A percentile compares a stretch with the other conserved stretches of the same genome.
Evolutionary conservation across 768 basidiomycete genomes (phyloP).

Genomic region (Phylloporus arenicola): DNA sequence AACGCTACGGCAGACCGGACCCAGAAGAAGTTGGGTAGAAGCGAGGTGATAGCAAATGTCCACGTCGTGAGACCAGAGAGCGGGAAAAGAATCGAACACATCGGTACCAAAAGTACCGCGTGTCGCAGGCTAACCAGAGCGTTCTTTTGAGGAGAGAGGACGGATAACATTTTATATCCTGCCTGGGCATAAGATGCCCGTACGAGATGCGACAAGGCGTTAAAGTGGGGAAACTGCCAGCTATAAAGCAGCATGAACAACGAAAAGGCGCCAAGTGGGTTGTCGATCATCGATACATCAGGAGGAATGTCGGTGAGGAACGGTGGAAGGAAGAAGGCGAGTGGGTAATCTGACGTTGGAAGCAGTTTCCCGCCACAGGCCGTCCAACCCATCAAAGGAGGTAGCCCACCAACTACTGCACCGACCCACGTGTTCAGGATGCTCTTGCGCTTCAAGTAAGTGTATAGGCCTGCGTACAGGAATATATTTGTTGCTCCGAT

Average conservation of each 20-base stretch:
- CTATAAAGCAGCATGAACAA: conserved; percentile 84
- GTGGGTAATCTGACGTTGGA: conserved; percentile 55
- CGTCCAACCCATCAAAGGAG: conserved; percentile 98
- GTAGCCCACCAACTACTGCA: conserved; percentile 84
- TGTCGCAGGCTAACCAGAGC: conserved; percentile 83
- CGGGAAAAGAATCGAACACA: conserved; percentile 77
- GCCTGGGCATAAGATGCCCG: conserved; percentile 87
- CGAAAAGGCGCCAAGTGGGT: conserved; percentile 74
- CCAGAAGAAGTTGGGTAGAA: conserved; percentile 72
- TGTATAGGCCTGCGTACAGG: conserved; percentile 90
- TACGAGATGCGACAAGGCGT: conserved; percentile 81
- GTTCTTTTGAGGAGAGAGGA: conserved; percentile 72
- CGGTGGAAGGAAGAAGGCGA: conserved; percentile 57
- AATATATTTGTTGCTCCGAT: conserved; percentile 81
- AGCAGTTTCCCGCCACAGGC: conserved; percentile 81
- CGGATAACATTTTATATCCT: conserved; percentile 90
- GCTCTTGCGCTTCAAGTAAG: conserved; percentile 81
- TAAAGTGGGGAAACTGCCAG: conserved; percentile 99
- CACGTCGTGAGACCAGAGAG: conserved; percentile 92
- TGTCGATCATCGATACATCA: conserved; percentile 57
- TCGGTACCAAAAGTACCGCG: conserved; percentile 64
- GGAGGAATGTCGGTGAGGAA: conserved; percentile 42
- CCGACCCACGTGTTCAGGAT: conserved; percentile 93
- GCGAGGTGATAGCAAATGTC: conserved; percentile 73
- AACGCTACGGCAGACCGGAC: conserved; percentile 67